Base-by-base conservation (phyloP, 2,329 filamentous ascomycete species). In the Tolypocladium tundrense region DNA sequence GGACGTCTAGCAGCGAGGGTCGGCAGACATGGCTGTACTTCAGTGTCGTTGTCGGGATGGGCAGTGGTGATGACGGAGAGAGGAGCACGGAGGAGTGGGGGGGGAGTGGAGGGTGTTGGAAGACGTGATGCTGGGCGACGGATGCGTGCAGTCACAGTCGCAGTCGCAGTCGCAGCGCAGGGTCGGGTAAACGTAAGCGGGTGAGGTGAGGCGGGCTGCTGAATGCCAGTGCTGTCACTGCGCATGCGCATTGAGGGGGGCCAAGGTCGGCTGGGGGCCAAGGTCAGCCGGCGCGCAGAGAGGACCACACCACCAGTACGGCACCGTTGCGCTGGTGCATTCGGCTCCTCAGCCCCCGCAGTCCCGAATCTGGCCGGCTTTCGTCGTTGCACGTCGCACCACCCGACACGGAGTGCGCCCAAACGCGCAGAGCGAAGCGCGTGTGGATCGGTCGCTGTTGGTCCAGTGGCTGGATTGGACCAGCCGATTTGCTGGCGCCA, bases 1-100 rank as follows among this genome's bases (percentile, higher is more conserved):
- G 53, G 53, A 59, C 35, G 63, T 64, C 64, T 67, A 67, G 64
- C 62, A 64, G 60, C 55, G 57, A 56, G 57, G 58, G 48, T 42
- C 55, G 60, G 57, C 55, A 57, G 64, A 58, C 65, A 66, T 66
- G 55, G 62, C 58, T 58, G 54, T 60, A 57, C 53, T 53, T 60
- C 35, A 21, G 53, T 45, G 24, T 33, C 24, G 16, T 24, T 42
- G 45, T 45, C 9, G 21, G 21, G 53, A 45, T 21, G 37, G 56
- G 40, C 14, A 41, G 52, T 43, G 56, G 55, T 53, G 56, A 54
- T 58, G 62, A 57, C 48, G 55, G 50, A 55, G 48, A 50, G 56
- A 58, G 13, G 56, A 50, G 52, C 56, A 54, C 53, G 48, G 48
- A 42, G 42, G 21, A n/a, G 40, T 31, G 40, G 16, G 45, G 42